Evolutionary conservation across 768 basidiomycete species (phyloP), one percentile per base, ranked within the genome.

Genomic region (Boletus reticuloceps): DNA sequence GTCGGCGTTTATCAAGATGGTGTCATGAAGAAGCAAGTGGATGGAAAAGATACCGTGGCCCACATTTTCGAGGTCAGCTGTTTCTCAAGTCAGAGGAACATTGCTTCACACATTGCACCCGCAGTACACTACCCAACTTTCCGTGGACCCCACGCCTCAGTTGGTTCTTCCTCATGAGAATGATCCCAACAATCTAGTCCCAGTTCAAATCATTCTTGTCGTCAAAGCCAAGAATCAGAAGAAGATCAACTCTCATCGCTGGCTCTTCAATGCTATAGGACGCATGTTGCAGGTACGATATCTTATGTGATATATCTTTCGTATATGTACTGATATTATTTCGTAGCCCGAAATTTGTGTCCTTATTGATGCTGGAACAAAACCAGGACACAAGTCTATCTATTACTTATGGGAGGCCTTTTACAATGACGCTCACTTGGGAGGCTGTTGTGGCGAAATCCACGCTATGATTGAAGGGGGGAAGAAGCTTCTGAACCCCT

Each of bases 391-490:
- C 71, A 95, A 95, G 71, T 91, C 91, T 2, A 93, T 98, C 65
- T 98, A 90, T 72, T 92, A 96, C 68, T 81, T 96, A 10, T 96
- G 94, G 92, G 91, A 93, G 58, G 92, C 90, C 2, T 91, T 93
- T 71, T 90, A 91, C 69, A 91, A 89, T 60, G 81, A 91, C 63
- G 65, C 82, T 5, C 73, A 91, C 65, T 75, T 94, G 13, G 91
- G 91, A 43, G 92, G 92, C 44, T 92, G 90, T 67, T 94, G 92
- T 72, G 94, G 93, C 62, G 94, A 96, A 78, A 95, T 96, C 61
- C 90, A 95, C 59, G 95, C 95, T 56, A 96, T 96, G 95, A 90
- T 96, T 64, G 84, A 94, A 70, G 91, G 92, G 16, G 94, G 94
- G 42, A 86, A 72, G 72, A 97, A 97, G 71, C 82, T 98, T 25